Evolutionary conservation across 441 rosid species (phyloP), one percentile per base, ranked within the genome.

Genomic region (Viola pubescens): DNA sequence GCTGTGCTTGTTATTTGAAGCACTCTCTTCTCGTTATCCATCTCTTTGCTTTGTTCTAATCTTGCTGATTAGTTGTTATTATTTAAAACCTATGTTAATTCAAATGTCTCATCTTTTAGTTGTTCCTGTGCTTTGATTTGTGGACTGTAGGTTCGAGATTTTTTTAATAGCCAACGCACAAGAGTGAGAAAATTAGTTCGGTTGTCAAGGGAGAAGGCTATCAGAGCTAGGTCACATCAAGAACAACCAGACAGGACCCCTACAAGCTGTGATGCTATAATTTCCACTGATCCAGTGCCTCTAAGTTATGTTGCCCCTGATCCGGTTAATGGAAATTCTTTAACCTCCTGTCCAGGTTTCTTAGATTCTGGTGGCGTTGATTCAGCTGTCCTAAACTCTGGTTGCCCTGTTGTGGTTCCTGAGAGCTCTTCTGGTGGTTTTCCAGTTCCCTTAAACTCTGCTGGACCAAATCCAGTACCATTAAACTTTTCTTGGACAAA

Each of bases 111-210:
- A 43, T 43, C 46, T 43, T 43, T 43, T 43, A 43, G 1, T 9
- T 43, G 46, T 43, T 9, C 46, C 10, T 9, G 10, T 43, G 46
- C 2, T 43, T 9, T 43, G 10, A 43, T 43, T 43, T 62, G 47
- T 73, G 43, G 8, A 48, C 51, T 77, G 60, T 68, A 94, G 98
- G 92, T 89, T 73, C 88, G 90, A 10, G 97, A 94, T 9, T 91
- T 82, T 81, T 89, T 94, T 81, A 69, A 70, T 62, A 80, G 94
- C 73, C 97, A 94, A 58, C 90, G 87, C 57, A 67, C 92, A 34
- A 82, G 92, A 77, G 97, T 94, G 74, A 87, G 91, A 76, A 94
- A 76, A 73, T 80, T 85, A 48, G 82, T 86, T 48, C 81, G 91
- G 57, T 58, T 87, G 72, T 89, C 95, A 10, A 87, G 82, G 80